Evolutionary conservation across 768 basidiomycete species (phyloP), one percentile per base, ranked within the genome.

Genomic region (Crucibulum laeve): DNA sequence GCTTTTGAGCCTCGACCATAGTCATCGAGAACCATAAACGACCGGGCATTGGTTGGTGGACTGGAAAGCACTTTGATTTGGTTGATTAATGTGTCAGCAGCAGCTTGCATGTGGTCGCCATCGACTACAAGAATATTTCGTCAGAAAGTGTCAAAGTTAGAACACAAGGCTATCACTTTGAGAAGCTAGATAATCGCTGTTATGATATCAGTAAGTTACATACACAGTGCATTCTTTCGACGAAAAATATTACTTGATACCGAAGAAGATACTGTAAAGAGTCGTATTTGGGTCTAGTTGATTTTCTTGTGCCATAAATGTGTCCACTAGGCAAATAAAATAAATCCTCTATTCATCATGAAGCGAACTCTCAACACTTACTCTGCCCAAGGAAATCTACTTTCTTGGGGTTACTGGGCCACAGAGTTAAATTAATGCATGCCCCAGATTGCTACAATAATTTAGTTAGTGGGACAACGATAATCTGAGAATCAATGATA

Each of bases 181-280:
- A 0, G 74, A 71, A 24, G 70, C 71, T 14, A 59, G 53, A 56
- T 66, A 72, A 45, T 76, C 73, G 43, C 74, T 37, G 35, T n/a
- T 76, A 46, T 21, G 24, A 3, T 7, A 11, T 14, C n/a, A 3
- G 23, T 35, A 38, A 36, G 21, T 2, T 38, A 54, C 28, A 54
- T 46, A 40, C 38, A 10, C 22, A 26, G 13, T 25, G 5, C 15
- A 33, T 5, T 25, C 17, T 7, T 13, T 7, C 4, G 21, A 22
- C 13, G 10, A 8, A 14, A 14, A 14, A 50, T 71, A 42, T 2
- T 43, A 75, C 74, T 76, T 79, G 43, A 77, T 79, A 7, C 77
- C 77, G 46, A 79, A 77, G 53, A 79, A 79, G 6, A 74, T 52
- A 1, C 67, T 65, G 42, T 76, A 79, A 5, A 79, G 57, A 3